Evolutionary conservation across 495 filamentous ascomycete species (phyloP), one percentile per base, ranked within the genome.

Genomic region (Aspergillus mulundensis): DNA sequence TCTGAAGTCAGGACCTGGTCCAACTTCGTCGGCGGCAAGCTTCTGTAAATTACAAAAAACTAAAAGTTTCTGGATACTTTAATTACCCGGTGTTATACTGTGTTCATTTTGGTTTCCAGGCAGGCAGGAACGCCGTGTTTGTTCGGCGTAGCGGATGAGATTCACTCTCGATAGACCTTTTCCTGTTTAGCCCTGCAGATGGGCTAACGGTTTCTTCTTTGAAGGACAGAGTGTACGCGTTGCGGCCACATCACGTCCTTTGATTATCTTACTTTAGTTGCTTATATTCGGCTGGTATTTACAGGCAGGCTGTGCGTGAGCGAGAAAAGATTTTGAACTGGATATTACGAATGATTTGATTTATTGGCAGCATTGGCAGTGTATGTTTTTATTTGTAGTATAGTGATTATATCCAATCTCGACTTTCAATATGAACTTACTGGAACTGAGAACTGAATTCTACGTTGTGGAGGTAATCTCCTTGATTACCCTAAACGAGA

Each of bases 1-100:
- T 76, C 81, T 51, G 94, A 98, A 73, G 95, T 98, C 62, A 84
- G 87, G 70, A 84, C 84, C 66, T 98, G 94, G 94, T 92, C 88
- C 62, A 86, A 96, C 53, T 98, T 96, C 70, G 86, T 92, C 70
- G 91, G 92, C 54, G 87, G 88, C 62, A 95, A 94, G 80, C 86
- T 87, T 50, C 77, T 96, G 81, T 96, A 88, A 80, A 76, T 50
- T 55, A 60, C 53, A 63, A 59, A 59, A 47, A 40, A 58, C 52
- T 59, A 65, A 67, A 68, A 61, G 50, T 61, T 59, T 59, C 25
- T 58, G 48, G 53, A 58, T 58, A 62, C 57, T 59, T 54, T 66
- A 63, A 66, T 58, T 40, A 39, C 48, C 50, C 32, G 56, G 56
- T 61, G 53, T 58, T 64, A 36, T 43, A 56, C 48, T 50, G 6